phyloP scores from a whole-genome alignment of 2,329 filamentous ascomycete species.

The Colletotrichum nymphaeae region DNA sequence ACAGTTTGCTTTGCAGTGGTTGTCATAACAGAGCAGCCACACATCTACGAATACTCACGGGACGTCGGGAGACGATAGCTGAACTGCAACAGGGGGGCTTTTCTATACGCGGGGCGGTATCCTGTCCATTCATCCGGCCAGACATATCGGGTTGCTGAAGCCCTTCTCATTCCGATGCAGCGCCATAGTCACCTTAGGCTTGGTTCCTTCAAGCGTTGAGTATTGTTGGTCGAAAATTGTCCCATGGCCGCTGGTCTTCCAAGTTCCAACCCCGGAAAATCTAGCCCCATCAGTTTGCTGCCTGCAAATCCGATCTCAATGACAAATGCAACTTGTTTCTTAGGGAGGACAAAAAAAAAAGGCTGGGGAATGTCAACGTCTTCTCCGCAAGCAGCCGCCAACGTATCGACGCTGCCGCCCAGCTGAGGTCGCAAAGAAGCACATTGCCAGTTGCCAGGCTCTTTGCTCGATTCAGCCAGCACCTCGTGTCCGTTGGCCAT shows the following conservation, averaged over 20 bases:
- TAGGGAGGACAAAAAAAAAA: not conserved
- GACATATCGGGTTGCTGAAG: not conserved
- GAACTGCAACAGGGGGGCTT: not conserved
- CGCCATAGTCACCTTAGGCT: too few species aligned
- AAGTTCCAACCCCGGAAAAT: not conserved
- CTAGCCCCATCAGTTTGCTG: not conserved
- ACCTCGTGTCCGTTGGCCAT: not conserved
- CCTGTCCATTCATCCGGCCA: not conserved
- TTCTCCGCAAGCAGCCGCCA: not conserved
- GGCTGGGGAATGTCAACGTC: not conserved
- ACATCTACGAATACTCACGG: not conserved
- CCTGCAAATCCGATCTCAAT: not conserved
- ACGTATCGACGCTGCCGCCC: not conserved
- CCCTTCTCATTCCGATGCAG: too few species aligned
- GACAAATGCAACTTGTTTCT: not conserved
- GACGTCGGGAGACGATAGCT: not conserved
- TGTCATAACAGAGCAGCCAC: slow-evolving; percentile 10
- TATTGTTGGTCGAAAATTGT: not conserved
- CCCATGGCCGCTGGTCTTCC: not conserved
- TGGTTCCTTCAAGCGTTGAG: too few species aligned
- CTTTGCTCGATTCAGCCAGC: not conserved
- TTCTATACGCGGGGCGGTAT: not conserved
- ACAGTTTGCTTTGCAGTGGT: slow-evolving; percentile 18
- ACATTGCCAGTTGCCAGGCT: not conserved
- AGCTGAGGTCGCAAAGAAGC: not conserved